Evolutionary conservation across 2,329 filamentous ascomycete genomes (phyloP).

Genomic region (Aureobasidium sp.): DNA sequence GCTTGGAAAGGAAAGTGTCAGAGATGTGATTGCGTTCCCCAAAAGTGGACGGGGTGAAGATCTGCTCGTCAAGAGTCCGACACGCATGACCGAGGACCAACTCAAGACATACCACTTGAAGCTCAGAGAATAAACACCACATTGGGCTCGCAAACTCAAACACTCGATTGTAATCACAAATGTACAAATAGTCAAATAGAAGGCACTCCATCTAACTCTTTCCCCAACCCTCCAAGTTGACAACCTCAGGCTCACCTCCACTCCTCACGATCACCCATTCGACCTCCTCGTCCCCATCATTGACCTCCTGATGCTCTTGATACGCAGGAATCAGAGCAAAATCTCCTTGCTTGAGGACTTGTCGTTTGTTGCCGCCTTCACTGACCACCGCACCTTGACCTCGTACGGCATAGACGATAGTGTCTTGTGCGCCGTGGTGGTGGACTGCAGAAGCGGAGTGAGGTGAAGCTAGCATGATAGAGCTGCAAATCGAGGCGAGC

Average conservation of each 20-base stretch:
- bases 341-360: slow-evolving; percentile 55
- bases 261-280: slow-evolving; percentile 59
- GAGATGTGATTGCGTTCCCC: slow-evolving; percentile 94
- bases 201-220: slow-evolving; percentile 17
- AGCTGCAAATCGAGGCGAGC: not conserved
- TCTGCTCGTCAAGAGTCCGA: slow-evolving; percentile 69
- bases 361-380: slow-evolving; percentile 45
- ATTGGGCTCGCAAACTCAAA: no score
- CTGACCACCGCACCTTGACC: slow-evolving; percentile 56
- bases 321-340: slow-evolving; percentile 63
- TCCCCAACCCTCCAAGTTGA: slow-evolving; percentile 56
- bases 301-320: slow-evolving; percentile 62
- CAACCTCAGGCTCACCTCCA: slow-evolving; percentile 52
- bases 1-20: slow-evolving; percentile 65
- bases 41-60: slow-evolving; percentile 91
- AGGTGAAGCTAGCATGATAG: slow-evolving; percentile 56
- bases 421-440: slow-evolving; percentile 64
- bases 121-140: slow-evolving; percentile 14
- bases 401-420: slow-evolving; percentile 57
- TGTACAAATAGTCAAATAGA: not conserved
- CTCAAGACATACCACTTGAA: slow-evolving; percentile 51
- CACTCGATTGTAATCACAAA: not conserved
- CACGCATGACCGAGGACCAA: slow-evolving; percentile 53
- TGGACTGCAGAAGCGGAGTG: slow-evolving; percentile 54
- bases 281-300: slow-evolving; percentile 54